Evolutionary conservation across 2,329 filamentous ascomycete species (phyloP).

Genomic region (Aspergillus sclerotialis): DNA sequence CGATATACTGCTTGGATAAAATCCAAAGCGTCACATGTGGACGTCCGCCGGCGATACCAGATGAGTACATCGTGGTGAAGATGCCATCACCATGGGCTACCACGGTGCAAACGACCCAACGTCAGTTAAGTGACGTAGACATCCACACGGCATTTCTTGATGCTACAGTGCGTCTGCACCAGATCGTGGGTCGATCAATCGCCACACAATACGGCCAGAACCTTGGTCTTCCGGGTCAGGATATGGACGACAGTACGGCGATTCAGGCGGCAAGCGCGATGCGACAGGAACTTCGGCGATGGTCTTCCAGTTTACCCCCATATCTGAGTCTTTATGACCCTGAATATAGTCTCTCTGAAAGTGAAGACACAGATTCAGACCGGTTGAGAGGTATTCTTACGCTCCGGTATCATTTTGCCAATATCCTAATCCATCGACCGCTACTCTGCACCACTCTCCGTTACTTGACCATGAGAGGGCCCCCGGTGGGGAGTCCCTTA

Average conservation of each 20-base stretch:
- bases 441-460: not conserved
- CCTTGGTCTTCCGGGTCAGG: not conserved
- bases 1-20: not conserved
- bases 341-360: not conserved
- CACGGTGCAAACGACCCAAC: not conserved
- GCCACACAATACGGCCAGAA: not conserved
- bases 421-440: not conserved
- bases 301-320: not conserved
- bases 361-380: not conserved
- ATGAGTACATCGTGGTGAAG: not conserved
- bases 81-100: not conserved
- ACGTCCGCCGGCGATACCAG: not conserved
- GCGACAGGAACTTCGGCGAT: not conserved
- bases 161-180: not conserved
- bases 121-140: not conserved
- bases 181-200: not conserved
- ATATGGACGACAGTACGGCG: not conserved
- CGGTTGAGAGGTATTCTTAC: conserved; percentile 1
- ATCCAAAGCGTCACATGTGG: not conserved
- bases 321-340: not conserved
- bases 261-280: not conserved
- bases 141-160: not conserved
- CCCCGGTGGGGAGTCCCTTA: not conserved
- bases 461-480: not conserved
- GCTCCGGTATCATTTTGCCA: not conserved